Evolutionary conservation across 768 basidiomycete species (phyloP), one percentile per base, ranked within the genome.

Genomic region (Leccinum subgranulosum): DNA sequence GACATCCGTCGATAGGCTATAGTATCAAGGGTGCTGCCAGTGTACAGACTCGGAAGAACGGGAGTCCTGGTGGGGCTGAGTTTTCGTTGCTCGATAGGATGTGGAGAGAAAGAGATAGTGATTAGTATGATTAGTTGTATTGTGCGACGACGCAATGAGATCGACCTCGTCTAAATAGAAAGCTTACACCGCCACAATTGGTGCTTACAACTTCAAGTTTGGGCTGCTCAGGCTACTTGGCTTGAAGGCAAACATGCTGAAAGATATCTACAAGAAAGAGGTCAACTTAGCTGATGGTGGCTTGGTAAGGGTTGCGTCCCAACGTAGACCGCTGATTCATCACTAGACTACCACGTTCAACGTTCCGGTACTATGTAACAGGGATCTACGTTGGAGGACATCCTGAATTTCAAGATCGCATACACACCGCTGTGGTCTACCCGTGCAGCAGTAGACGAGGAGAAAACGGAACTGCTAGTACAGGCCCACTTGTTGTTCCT

Each of bases 371-470:
- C 69, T 7, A 25, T 25, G 25, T 64, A 23, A 43, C 63, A 90
- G 88, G 87, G 88, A 41, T 82, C 83, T 7, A 83, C 79, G 0
- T 74, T 88, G 19, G 85, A 88, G 64, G 78, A 79, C 47, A 67
- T 75, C 23, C 76, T 82, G 64, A 68, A 75, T 39, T 56, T 78
- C 33, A 73, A 80, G 59, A 80, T 84, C 47, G 75, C 83, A 1
- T 69, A 79, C 33, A 79, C 81, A 1, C 78, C 85, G 2, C 71
- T 93, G 23, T 92, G 90, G 91, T 92, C 90, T 14, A 83, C 85
- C 0, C 79, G 83, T 53, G 79, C 85, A 9, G 72, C 87, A 11
- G 69, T 76, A 14, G 76, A 83, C 29, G 74, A 84, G 39, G 81
- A 84, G 0, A 77, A 79, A 14, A 72, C 75, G 1, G 52, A 56